Base-by-base conservation (phyloP, 306 rosid species). In the Begonia masoniana region DNA sequence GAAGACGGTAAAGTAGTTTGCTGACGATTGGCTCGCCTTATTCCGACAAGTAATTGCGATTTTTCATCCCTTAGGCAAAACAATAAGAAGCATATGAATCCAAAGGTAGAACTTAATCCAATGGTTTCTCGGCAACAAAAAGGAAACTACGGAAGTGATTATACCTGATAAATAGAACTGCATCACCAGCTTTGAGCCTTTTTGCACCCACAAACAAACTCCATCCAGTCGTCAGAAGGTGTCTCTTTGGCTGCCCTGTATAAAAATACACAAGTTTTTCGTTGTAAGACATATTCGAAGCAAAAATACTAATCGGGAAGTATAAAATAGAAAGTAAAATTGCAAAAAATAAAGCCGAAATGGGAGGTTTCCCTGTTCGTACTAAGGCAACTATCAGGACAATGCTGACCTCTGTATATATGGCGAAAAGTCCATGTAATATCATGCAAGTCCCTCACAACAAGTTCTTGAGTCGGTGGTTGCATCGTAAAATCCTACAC, bases 151-250 rank as follows among this genome's bases (percentile, higher is more conserved):
- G 23, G 48, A 15, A 26, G 9, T 13, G 13, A 4, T 23, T 13
- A 59, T 86, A 78, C 97, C 97, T 84, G 71, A 88, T 82, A 69
- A 88, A 84, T 41, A 88, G 85, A 56, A 88, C 95, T n/a, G 97
- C 69, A 69, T 88, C 97, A 1, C 95, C 95, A 1, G 95, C 95
- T 78, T 74, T 80, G 49, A 88, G 95, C 78, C 97, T 78, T 76
- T 84, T 88, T 54, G 93, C 76, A 42, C 93, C 84, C 9, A 88
- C 89, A 66, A 88, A 88, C 59, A 84, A 61, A 70, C 95, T 88
- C 96, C 96, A 92, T 35, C 99, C 99, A 10, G 99, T 86, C 59
- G 99, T 92, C 61, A 92, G 93, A 75, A 92, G 96, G 65, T 92
- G 99, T 58, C 99, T 70, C 75, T 87, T 92, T 1, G 99, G 99